Percentiles rank a stretch among this genome's conserved stretches.
Evolutionary conservation across 441 rosid species (phyloP).

Genomic region (Iberis amara): DNA sequence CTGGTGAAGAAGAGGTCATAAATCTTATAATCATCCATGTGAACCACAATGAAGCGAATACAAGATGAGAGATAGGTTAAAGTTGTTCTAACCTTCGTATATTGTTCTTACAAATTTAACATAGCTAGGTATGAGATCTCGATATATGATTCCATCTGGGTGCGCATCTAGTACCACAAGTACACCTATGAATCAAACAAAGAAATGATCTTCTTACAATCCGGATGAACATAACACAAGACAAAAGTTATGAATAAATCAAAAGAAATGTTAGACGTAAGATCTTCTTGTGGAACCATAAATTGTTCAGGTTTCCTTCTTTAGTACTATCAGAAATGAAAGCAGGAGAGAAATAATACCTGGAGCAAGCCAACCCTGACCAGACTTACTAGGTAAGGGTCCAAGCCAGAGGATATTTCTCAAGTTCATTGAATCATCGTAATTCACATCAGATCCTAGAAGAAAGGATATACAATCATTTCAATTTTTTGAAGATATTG

Average conservation of each 20-base stretch:
- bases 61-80: not conserved
- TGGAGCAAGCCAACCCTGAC: slow-evolving; percentile 60
- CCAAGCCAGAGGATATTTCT: slow-evolving; percentile 91
- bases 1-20: slow-evolving; percentile 32
- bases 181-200: slow-evolving; percentile 42
- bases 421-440: slow-evolving; percentile 69
- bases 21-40: too few relatives aligned
- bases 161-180: slow-evolving; percentile 76
- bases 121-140: slow-evolving; percentile 74
- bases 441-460: slow-evolving; percentile 59
- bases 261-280: not conserved
- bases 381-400: slow-evolving; percentile 59
- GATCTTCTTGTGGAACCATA: not conserved
- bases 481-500: slow-evolving; percentile 6
- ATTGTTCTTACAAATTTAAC: slow-evolving; percentile 61
- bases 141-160: slow-evolving; percentile 71
- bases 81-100: slow-evolving; percentile 59
- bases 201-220: not conserved
- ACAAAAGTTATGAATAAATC: slow-evolving; percentile 2
- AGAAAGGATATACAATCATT: not conserved
- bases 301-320: slow-evolving; percentile 2
- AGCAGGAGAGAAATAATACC: slow-evolving; percentile 37
- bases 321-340: slow-evolving; percentile 1
- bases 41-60: not conserved
- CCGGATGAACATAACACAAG: slow-evolving; percentile 7